Evolutionary conservation across 2,329 filamentous ascomycete species (phyloP).

Genomic region (Paramyrothecium sp.): DNA sequence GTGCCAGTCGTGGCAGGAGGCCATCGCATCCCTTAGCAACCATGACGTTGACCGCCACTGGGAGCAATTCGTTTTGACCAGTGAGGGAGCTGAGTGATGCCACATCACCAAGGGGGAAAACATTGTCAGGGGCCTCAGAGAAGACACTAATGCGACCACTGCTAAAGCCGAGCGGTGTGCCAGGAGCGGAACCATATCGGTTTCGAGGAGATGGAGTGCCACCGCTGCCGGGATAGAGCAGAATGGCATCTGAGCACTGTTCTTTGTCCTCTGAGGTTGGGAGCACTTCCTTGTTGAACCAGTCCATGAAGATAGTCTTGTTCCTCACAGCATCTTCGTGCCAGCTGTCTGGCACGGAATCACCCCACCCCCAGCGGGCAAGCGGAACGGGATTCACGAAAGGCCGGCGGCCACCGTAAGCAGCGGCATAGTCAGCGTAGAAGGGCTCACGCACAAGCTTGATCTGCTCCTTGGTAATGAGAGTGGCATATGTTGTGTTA

Average conservation of each 20-base stretch:
- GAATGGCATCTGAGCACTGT: slow-evolving; percentile 2
- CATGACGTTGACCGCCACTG: slow-evolving; percentile 57
- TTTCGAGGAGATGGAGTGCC: background rate
- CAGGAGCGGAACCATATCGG: slow-evolving; percentile 34
- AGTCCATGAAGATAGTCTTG: slow-evolving; percentile 46
- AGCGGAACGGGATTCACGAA: slow-evolving; percentile 35
- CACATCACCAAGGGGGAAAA: slow-evolving; percentile 41
- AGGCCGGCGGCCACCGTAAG: slow-evolving; percentile 29
- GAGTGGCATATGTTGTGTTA: slow-evolving; percentile 29
- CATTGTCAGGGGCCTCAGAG: slow-evolving; percentile 37
- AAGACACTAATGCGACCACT: slow-evolving; percentile 30
- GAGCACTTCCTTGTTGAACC: slow-evolving; percentile 34
- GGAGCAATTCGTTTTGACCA: slow-evolving; percentile 47
- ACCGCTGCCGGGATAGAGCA: background rate
- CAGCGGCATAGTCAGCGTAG: slow-evolving; percentile 35
- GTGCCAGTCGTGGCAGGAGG: slow-evolving; percentile 52
- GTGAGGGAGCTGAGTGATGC: slow-evolving; percentile 33
- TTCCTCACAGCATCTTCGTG: slow-evolving; percentile 42
- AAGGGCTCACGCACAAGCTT: slow-evolving; percentile 35
- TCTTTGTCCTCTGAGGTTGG: background rate
- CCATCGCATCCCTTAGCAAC: slow-evolving; percentile 61
- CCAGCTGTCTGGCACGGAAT: slow-evolving; percentile 19
- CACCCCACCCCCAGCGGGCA: slow-evolving; percentile 32
- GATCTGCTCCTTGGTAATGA: slow-evolving; percentile 36
- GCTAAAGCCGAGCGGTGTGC: slow-evolving; percentile 44